Base-by-base conservation (phyloP, 2,329 filamentous ascomycete genomes). In the Fusarium protoensiforme region DNA sequence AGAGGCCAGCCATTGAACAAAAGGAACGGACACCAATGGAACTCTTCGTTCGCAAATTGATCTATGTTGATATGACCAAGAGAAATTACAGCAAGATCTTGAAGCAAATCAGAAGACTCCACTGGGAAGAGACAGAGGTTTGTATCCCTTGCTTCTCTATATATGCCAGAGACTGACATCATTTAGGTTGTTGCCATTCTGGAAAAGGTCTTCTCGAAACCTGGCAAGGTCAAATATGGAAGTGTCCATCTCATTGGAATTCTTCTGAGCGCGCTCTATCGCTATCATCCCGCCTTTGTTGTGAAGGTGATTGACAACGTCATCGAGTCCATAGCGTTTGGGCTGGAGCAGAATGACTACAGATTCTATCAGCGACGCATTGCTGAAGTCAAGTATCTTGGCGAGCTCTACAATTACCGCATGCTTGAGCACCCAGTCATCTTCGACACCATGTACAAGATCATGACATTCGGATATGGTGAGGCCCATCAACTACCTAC, bases 351-450 rank as follows among this genome's bases (percentile, higher is more conserved):
- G 76, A 98, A 98, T 77, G 96, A 99, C 80, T 99, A 98, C 87
- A 95, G 97, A 78, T 97, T 95, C 84, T 98, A 97, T 80, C 96
- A 99, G 83, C 92, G 95, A 68, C 92, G 96, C 24, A 92, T 99
- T 71, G 94, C 97, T 4, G 96, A 98, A 82, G 94, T 98, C 78
- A 98, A 98, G 81, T 99, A 98, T 80, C 87, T 99, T 7, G 95
- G 94, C 24, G 96, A 99, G 83, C 89, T 99, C 11, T 99, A 99
- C 85, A 98, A 98, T 78, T 99, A 98, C 81, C 93, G 96, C 65
- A 94, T 99, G 90, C 89, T 99, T 39, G 96, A 99, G 81, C 96
- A 97, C 48, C 93, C 94, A 0, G 93, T 98, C 27, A 93, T 99
- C 60, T 99, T 99, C 78, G 96, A 99, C 79, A 94, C 93, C 1